Conservation (phyloP, 2,329 filamentous ascomycete genomes). For the Arthrobotrys musiformis region DNA sequence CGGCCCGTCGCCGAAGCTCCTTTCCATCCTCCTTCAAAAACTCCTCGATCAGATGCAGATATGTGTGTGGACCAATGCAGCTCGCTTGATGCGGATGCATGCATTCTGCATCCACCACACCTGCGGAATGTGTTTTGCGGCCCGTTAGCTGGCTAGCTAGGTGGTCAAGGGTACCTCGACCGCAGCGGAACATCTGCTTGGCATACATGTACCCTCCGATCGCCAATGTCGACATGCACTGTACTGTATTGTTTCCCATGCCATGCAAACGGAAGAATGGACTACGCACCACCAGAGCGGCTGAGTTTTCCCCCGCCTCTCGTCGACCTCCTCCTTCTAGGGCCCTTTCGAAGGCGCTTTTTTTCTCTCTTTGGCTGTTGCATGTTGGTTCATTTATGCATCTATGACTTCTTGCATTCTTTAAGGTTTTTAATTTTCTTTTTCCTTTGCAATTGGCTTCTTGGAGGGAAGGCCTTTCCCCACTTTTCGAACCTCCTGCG, state of each 20-base stretch:
- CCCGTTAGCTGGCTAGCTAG: background rate
- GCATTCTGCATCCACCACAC: slow-evolving; percentile 4
- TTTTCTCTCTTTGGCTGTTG: too few species aligned
- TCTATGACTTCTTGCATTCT: background rate
- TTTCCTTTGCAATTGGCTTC: background rate
- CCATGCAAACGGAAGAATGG: background rate
- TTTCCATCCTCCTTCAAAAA: background rate
- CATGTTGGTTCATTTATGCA: background rate
- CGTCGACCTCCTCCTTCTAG: too few species aligned
- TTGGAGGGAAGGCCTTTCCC: background rate
- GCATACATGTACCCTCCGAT: background rate
- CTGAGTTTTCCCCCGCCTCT: background rate
- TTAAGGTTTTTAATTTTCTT: background rate
- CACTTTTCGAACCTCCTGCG: background rate
- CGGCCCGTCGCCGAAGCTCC: background rate
- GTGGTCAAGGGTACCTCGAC: slow-evolving; percentile 11
- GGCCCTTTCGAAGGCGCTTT: too few species aligned
- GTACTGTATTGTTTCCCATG: background rate
- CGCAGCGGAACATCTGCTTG: background rate
- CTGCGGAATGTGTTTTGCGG: slow-evolving; percentile 17
- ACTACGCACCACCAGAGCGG: slow-evolving; percentile 3
- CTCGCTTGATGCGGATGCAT: slow-evolving; percentile 17
- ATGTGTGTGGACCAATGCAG: background rate
- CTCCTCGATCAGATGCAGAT: slow-evolving; percentile 19
- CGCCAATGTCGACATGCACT: background rate